Base-by-base conservation (phyloP, 306 rosid species). In the Trichosanthes cucumerina region DNA sequence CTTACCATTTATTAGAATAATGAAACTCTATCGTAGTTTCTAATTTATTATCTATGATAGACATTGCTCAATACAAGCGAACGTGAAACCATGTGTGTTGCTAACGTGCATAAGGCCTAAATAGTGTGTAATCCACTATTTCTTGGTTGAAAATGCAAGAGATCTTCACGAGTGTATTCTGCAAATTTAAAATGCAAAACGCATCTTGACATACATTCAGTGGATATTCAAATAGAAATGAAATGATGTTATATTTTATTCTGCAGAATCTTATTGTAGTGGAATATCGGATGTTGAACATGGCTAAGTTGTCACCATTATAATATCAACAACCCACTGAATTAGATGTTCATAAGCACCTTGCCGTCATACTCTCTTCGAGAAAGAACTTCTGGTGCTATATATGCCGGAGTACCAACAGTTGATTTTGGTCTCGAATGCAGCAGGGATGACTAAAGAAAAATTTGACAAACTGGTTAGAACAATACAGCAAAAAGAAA, bases 361-460 rank as follows among this genome's bases (percentile, higher is more conserved):
- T 74, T 74, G 38, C 78, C 92, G 46, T 88, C 92, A 34, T 88
- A 88, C 76, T 88, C 90, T 33, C 86, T 70, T 76, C 90, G 92
- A 50, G 60, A 47, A 49, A 74, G 78, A 74, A 74, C 78, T 52
- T 74, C 78, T 1, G 78, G 78, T 50, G 78, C 78, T 74, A 74
- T 74, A 28, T 74, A 74, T 31, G 78, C 78, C 3, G 78, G 78
- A 15, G 78, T 89, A 78, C 92, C 92, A 80, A 89, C 92, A 19
- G 92, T 89, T 76, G 92, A 89, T 76, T 86, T 86, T 77, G 92
- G 92, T n/a, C 87, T 85, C 19, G 92, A 86, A 54, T 89, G 92
- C 81, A 89, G 87, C 82, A 89, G 68, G 80, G 90, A 89, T 72
- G 92, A 89, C 92, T 89, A 60, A 74, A 84, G 47, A 64, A 26